These are phyloP conservation scores for Kazachstania martiniae DNA, from an alignment of 805 yeast genomes.

Conservation along the genomic window DNA sequence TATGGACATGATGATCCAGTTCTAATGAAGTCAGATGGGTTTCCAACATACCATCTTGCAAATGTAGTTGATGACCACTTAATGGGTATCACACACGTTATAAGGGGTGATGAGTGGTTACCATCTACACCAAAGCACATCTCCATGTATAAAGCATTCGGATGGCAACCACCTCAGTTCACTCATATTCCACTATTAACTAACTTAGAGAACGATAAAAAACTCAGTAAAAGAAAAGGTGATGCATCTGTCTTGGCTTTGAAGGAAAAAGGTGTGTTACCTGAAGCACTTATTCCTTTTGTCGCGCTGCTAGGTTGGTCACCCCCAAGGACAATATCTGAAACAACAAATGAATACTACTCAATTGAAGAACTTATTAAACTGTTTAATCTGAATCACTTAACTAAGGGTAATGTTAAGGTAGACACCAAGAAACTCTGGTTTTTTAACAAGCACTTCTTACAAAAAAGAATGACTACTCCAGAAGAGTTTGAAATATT, in stretches of 20 bases:
- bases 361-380: slow-evolving; percentile 40
- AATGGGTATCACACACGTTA: slow-evolving; percentile 88
- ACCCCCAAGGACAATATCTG: slow-evolving; percentile 50
- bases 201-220: slow-evolving; percentile 51
- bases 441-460: slow-evolving; percentile 67
- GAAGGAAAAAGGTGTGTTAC: slow-evolving; percentile 53
- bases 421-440: slow-evolving; percentile 69
- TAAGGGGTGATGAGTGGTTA: slow-evolving; percentile 97
- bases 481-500: slow-evolving; percentile 22
- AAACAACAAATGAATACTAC: slow-evolving; percentile 42
- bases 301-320: slow-evolving; percentile 94
- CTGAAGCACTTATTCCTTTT: slow-evolving; percentile 82
- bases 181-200: slow-evolving; percentile 89
- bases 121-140: slow-evolving; percentile 93
- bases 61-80: slow-evolving; percentile 90
- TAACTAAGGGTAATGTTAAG: slow-evolving; percentile 90
- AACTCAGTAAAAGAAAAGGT: slow-evolving; percentile 77
- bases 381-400: slow-evolving; percentile 52
- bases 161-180: slow-evolving; percentile 73
- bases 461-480: slow-evolving; percentile 35
- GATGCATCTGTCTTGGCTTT: slow-evolving; percentile 62
- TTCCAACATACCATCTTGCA: slow-evolving; percentile 96
- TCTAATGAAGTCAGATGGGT: slow-evolving; percentile 80
- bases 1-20: slow-evolving; percentile 71
- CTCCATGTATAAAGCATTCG: slow-evolving; percentile 75